Conservation (phyloP, 495 filamentous ascomycete genomes). For the Aspergillus hancockii region DNA sequence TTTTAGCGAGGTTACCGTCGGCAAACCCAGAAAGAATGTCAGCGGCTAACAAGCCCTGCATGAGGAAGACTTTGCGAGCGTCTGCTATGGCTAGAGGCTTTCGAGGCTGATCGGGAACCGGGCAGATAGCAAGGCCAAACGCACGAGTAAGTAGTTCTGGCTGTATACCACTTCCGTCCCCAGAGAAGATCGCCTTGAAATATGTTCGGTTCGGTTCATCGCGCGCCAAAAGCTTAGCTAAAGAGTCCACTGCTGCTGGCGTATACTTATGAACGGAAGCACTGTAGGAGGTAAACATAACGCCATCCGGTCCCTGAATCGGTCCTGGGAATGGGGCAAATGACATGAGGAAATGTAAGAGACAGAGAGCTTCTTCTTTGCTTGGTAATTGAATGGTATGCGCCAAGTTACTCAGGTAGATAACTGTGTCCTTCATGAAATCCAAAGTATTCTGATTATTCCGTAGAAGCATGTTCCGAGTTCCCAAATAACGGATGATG, state of each 20-base stretch:
- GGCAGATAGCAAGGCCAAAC: constrained; percentile 84
- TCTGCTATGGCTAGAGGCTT: constrained; percentile 66
- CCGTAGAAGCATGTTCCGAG: constrained; percentile 81
- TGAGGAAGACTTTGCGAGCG: constrained; percentile 78
- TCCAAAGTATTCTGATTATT: constrained; percentile 81
- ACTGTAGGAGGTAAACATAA: constrained; percentile 80
- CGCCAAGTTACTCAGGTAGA: constrained; percentile 83
- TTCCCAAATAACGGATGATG: constrained; percentile 83
- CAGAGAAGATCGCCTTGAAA: constrained; percentile 76
- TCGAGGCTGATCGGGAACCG: constrained; percentile 66
- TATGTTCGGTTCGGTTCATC: constrained; percentile 89
- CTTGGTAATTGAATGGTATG: constrained; percentile 79
- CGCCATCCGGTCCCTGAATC: constrained; percentile 46
- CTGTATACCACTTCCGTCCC: constrained; percentile 64
- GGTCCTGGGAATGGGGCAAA: constrained; percentile 78
- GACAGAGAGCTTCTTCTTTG: constrained; percentile 82
- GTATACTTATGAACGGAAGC: constrained; percentile 83
- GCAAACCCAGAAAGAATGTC: constrained; percentile 80
- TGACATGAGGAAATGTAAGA: constrained; percentile 86
- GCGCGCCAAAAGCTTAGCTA: constrained; percentile 89
- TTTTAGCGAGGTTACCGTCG: constrained; percentile 69
- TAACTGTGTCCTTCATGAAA: constrained; percentile 94
- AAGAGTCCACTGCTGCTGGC: constrained; percentile 80
- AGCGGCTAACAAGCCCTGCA: constrained; percentile 88
- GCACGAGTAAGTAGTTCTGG: constrained; percentile 84